phyloP scores from a whole-genome alignment of 352 stramenopile species.

The Globisporangium emineosum region DNA sequence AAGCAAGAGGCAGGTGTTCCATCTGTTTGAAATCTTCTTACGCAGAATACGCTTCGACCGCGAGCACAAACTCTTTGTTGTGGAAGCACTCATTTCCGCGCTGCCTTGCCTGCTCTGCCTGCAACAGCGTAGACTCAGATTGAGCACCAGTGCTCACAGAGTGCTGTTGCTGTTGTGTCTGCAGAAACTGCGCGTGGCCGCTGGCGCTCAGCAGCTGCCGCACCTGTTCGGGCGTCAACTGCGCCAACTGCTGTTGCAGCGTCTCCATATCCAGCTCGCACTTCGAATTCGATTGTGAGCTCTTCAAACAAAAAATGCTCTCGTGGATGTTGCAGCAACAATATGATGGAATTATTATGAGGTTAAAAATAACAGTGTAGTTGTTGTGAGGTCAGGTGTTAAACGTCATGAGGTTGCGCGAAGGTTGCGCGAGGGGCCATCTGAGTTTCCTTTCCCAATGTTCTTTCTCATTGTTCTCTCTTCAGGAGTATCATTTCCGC shows the following conservation, averaged over 20 bases:
- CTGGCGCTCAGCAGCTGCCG: conserved; percentile 26
- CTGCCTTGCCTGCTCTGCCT: conserved; percentile 30
- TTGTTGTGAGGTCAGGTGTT: too few relatives aligned
- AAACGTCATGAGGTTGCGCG: conserved; percentile 20
- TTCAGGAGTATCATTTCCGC: conserved; percentile 11
- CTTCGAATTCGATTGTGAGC: not conserved
- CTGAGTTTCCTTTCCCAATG: conserved; percentile 15
- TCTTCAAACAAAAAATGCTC: not conserved
- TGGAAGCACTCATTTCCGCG: conserved; percentile 62
- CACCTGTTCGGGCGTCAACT: conserved; percentile 29
- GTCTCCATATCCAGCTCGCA: conserved; percentile 26
- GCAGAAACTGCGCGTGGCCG: conserved; percentile 32
- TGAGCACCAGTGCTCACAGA: not conserved
- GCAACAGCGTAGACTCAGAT: not conserved
- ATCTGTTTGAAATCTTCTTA: conserved; percentile 15
- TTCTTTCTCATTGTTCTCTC: conserved; percentile 4
- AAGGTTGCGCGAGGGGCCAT: conserved; percentile 24
- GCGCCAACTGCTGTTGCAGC: conserved; percentile 27
- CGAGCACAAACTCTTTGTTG: conserved; percentile 28
- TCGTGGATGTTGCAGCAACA: conserved; percentile 1
- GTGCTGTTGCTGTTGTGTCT: conserved; percentile 3
- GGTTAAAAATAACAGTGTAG: too few relatives aligned
- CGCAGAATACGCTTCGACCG: conserved; percentile 45
- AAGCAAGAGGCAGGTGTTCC: not conserved
- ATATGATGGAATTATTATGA: too few relatives aligned